Base-by-base conservation (phyloP, 2,329 filamentous ascomycete genomes). In the Colletotrichum karsti region DNA sequence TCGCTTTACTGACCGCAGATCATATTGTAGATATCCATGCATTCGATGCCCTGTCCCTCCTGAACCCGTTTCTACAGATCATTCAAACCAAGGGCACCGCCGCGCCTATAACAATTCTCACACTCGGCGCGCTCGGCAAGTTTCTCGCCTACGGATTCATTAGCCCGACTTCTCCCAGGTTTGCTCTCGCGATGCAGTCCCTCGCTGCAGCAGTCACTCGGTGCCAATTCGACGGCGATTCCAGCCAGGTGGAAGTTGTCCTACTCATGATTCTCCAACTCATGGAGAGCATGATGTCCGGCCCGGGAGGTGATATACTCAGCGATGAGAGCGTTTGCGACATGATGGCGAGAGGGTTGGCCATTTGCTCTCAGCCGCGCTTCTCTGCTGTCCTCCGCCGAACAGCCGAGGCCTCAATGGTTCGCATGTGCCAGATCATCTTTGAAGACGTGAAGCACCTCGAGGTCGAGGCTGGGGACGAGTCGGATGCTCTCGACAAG, bases 361-460 rank as follows among this genome's bases (percentile, higher is more conserved):
- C 94, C 76, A 98, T 99, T 84, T 99, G 96, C 83, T 99, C 95
- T 71, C 95, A 98, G 76, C 90, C 93, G 62, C 90, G 95, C 62
- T 90, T 98, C 69, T 98, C 95, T 9, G 95, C 98, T 74, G 90
- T 98, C 4, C 83, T 99, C 61, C 90, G 95, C 71, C 88, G 95
- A 71, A 97, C 95, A 20, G 96, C 96, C 2, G 96, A 99, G 80
- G 96, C 97, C 76, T 92, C 94, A 61, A 98, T 99, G 95, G 93
- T 98, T 50, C 93, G 94, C 72, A 99, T 99, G 96, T 98, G 96
- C 77, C 96, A 99, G 81, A 94, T 97, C 72, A 97, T 99, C 74
- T 99, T 99, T 77, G 93, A 95, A 79, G 91, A 97, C 68, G 83
- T 99, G 58, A 97, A 97, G 78, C 91, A 95, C 71, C 83, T 98